Evolutionary conservation across 1,284 basidiomycete species (phyloP).

Genomic region (Malassezia cuniculi): DNA sequence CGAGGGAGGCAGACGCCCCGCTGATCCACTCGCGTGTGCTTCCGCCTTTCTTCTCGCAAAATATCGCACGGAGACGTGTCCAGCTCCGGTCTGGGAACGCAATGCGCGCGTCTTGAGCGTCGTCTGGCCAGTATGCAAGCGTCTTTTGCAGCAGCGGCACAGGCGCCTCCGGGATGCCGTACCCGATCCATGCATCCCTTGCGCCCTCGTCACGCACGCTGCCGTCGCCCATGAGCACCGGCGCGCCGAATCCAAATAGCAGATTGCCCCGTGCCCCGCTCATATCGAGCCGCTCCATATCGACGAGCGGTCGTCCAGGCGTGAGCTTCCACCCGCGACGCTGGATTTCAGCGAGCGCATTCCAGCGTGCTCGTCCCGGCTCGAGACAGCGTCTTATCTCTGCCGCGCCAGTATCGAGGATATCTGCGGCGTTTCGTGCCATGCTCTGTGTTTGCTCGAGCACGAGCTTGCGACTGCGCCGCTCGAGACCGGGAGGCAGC

Average conservation of each 20-base stretch:
- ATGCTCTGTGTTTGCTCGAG: slow-evolving; percentile 20
- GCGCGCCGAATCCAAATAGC: slow-evolving; percentile 26
- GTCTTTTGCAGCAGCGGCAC: slow-evolving; percentile 17
- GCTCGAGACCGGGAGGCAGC: slow-evolving; percentile 4
- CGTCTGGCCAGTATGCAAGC: slow-evolving; percentile 30
- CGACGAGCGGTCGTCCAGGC: slow-evolving; percentile 26
- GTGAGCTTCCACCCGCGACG: slow-evolving; percentile 28
- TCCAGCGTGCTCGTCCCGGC: slow-evolving; percentile 24
- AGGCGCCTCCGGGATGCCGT: slow-evolving; percentile 27
- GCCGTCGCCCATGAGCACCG: slow-evolving; percentile 25
- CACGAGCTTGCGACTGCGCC: slow-evolving; percentile 18
- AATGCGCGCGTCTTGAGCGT: slow-evolving; percentile 2
- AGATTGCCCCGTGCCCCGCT: not conserved
- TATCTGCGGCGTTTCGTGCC: slow-evolving; percentile 17
- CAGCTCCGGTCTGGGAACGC: slow-evolving; percentile 27
- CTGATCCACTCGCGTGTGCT: slow-evolving; percentile 18
- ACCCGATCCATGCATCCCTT: slow-evolving; percentile 37
- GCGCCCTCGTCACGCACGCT: slow-evolving; percentile 31
- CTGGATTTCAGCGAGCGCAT: slow-evolving; percentile 18
- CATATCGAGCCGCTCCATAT: slow-evolving; percentile 24
- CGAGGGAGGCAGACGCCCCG: slow-evolving; percentile 8
- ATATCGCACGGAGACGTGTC: slow-evolving; percentile 19
- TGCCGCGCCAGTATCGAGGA: slow-evolving; percentile 20
- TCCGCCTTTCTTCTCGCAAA: slow-evolving; percentile 1
- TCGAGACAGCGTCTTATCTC: slow-evolving; percentile 17